Evolutionary conservation across 2,329 filamentous ascomycete genomes (phyloP), one percentile per base, ranked within the genome.

Genomic region (Alternaria ethzedia): DNA sequence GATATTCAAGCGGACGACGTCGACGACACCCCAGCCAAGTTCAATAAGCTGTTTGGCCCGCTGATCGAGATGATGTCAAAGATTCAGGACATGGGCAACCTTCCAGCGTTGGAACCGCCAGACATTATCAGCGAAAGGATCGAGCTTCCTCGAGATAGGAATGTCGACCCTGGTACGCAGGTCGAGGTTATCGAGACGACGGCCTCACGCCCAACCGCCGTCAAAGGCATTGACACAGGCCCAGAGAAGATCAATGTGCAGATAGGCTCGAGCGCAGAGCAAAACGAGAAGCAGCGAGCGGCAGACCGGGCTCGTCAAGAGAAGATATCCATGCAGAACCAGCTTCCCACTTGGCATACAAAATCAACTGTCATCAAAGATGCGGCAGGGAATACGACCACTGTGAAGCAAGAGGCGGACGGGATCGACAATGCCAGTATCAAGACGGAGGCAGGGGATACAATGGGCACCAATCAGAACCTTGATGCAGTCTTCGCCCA

Each of bases 41-140:
- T 96, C 72, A 95, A 95, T 79, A 88, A 89, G 71, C 90, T 95
- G 77, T 90, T 95, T 79, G 90, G 89, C 70, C 92, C 92, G 72
- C 89, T 96, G 69, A 90, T 91, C 60, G 61, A 63, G 45, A 88
- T 91, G 61, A 85, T 94, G 57, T 49, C 47, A 6, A 52, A 63
- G 10, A 84, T 96, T 66, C 91, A 90, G 59, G 86, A 90, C 73
- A 92, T 96, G 63, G 93, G 96, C 75, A 84, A 87, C n/a, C 85
- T 96, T 7, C 92, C 92, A 2, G 90, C 82, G 57, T 90, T 91
- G 75, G 90, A 87, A 68, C 93, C 93, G 69, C 90, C 93, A 54
- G 85, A 87, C 21, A 91, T 91, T 3, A 83, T 91, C 23, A 83
- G 86, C 23, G 86, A 86, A 55, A 86, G 87, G 17, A 84, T 89